Evolutionary conservation across 106 monocot species (phyloP).

Genomic region (Platanthera guangdongensis): DNA sequence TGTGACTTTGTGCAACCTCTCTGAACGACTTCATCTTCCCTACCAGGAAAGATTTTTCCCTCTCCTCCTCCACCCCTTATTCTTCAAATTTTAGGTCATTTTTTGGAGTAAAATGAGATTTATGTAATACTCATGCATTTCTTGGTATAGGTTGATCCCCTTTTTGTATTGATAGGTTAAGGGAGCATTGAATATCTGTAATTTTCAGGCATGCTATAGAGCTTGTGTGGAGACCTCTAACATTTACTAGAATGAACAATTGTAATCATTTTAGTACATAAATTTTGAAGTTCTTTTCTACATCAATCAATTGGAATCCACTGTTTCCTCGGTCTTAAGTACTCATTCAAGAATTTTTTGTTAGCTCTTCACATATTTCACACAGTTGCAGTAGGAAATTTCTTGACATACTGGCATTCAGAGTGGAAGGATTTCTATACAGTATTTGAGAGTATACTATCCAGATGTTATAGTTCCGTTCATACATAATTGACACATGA

Average conservation of each 20-base stretch:
- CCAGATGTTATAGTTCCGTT: not conserved
- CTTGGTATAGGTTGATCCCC: slow-evolving; percentile 69
- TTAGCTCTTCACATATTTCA: not conserved
- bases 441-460: not conserved
- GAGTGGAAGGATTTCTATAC: not conserved
- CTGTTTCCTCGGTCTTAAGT: not conserved
- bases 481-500: not conserved
- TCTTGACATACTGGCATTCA: not conserved
- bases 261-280: not conserved
- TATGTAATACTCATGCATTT: too few species aligned
- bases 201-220: not conserved
- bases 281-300: not conserved
- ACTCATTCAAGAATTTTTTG: not conserved
- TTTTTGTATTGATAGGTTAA: slow-evolving; percentile 32
- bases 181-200: not conserved
- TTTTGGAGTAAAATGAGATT: too few species aligned
- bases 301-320: not conserved
- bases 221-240: not conserved
- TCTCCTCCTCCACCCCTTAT: too few species aligned
- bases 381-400: not conserved
- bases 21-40: too few species aligned
- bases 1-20: too few species aligned
- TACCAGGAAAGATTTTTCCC: too few species aligned
- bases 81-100: too few species aligned
- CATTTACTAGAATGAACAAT: not conserved